Evolutionary conservation across 306 rosid genomes (phyloP).

Genomic region (Comarum palustre): DNA sequence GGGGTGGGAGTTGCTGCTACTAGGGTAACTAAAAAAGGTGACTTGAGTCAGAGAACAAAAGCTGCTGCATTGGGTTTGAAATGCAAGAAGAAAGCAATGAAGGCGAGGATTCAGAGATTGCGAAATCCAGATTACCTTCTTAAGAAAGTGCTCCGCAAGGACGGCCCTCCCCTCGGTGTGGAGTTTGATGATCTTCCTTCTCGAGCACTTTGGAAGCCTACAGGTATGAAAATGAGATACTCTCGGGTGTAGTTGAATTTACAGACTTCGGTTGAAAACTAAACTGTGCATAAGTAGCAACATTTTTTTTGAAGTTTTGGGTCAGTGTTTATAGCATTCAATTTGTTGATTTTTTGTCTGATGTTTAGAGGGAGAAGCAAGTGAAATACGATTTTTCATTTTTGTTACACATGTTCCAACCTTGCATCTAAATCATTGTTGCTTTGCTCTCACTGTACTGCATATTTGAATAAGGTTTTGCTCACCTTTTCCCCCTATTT

Average conservation of each 20-base stretch:
- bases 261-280: background rate
- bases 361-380: background rate
- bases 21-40: constrained; percentile 8
- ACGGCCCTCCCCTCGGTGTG: constrained; percentile 59
- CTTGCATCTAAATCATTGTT: background rate
- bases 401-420: background rate
- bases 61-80: constrained; percentile 30
- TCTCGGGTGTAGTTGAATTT: background rate
- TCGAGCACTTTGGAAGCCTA: constrained; percentile 24
- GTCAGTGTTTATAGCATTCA: background rate
- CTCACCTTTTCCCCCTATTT: constrained; percentile 1
- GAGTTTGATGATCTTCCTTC: constrained; percentile 66
- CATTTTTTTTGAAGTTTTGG: background rate
- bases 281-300: background rate
- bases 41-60: constrained; percentile 8
- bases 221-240: constrained; percentile 20
- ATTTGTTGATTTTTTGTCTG: background rate
- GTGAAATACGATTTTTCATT: background rate
- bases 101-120: constrained; percentile 37
- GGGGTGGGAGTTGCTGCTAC: constrained; percentile 29
- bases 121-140: constrained; percentile 40
- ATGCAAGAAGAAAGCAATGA: constrained; percentile 33
- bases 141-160: constrained; percentile 47
- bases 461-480: constrained; percentile 13
- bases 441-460: background rate